These are phyloP conservation scores for Chimonanthus praecox DNA, from an alignment of 164 flowering plant genomes.

Conservation along the genomic window DNA sequence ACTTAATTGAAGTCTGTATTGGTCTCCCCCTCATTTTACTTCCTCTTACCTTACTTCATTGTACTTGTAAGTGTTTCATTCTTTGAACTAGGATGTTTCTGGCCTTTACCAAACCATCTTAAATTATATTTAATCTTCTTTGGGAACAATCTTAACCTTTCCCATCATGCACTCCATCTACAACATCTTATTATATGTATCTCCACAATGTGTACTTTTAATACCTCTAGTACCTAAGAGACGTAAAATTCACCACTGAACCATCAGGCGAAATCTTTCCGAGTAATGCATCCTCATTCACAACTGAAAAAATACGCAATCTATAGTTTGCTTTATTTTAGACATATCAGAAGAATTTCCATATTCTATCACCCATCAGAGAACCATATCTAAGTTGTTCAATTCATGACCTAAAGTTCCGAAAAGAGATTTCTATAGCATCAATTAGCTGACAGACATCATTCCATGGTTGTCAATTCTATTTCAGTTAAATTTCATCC, in stretches of 20 bases:
- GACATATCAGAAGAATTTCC: neutral
- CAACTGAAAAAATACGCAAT: neutral
- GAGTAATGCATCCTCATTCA: neutral
- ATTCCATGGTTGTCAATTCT: neutral
- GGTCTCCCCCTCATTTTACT: too few relatives aligned
- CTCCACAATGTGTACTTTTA: too few relatives aligned
- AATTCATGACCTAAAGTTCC: neutral
- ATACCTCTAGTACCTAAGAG: neutral
- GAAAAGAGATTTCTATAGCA: neutral
- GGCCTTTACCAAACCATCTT: too few relatives aligned
- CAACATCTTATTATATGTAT: too few relatives aligned
- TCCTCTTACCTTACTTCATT: too few relatives aligned
- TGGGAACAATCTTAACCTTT: too few relatives aligned
- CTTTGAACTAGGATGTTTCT: too few relatives aligned
- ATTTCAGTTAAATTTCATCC: neutral
- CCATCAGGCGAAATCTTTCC: neutral
- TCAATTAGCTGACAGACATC: neutral
- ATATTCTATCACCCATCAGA: neutral
- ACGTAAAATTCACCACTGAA: neutral
- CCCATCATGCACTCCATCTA: too few relatives aligned
- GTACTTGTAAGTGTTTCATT: too few relatives aligned
- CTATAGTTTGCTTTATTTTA: neutral
- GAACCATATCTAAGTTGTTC: neutral
- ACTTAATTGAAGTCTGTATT: too few relatives aligned
- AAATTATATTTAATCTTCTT: too few relatives aligned